phyloP scores from a whole-genome alignment of 1,284 basidiomycete species.

The Rhodotorula sp. region DNA sequence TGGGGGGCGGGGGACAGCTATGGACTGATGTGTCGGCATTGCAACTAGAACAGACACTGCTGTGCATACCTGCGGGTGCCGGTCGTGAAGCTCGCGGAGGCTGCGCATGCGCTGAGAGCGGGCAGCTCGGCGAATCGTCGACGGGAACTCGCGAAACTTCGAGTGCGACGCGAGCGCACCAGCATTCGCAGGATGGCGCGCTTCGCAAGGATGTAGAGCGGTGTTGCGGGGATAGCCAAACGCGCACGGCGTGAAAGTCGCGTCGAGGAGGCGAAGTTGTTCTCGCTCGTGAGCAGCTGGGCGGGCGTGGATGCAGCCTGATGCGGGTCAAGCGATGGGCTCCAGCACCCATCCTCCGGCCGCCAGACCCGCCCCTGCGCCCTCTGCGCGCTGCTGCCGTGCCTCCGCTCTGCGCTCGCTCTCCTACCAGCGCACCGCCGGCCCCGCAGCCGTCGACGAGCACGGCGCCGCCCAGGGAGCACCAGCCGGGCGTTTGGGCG shows the following conservation, averaged over 20 bases:
- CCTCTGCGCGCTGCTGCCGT: neutral
- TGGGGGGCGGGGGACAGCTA: neutral
- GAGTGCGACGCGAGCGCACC: too few species aligned
- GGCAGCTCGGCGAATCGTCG: too few species aligned
- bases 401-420: neutral
- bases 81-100: too few species aligned
- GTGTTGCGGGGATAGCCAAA: too few species aligned
- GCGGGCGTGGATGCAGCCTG: constrained; percentile 13
- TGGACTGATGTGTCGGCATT: neutral
- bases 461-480: neutral
- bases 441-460: neutral
- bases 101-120: too few species aligned
- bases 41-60: constrained; percentile 1
- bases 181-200: too few species aligned
- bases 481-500: neutral
- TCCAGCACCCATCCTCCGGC: constrained; percentile 3
- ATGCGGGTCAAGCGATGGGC: constrained; percentile 33
- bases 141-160: too few species aligned
- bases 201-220: too few species aligned
- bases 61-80: neutral
- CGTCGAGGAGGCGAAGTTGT: neutral
- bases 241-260: neutral
- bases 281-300: neutral
- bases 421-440: neutral
- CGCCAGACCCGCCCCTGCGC: constrained; percentile 9